These are phyloP conservation scores for Trichoderma sp. DNA, from an alignment of 2,329 filamentous ascomycete species.

Conservation along the genomic window DNA sequence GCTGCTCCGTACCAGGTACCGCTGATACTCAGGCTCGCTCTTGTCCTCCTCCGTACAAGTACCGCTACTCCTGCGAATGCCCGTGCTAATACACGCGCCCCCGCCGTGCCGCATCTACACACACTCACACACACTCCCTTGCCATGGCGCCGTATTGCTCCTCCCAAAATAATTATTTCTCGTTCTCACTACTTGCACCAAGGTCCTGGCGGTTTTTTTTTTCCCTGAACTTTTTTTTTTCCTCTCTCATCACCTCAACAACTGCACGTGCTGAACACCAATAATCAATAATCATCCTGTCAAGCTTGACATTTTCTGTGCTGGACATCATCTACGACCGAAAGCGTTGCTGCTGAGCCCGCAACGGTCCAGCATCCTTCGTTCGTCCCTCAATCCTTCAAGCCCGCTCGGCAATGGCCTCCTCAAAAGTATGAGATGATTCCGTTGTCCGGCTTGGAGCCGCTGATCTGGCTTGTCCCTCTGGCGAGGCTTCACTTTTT, in stretches of 20 bases:
- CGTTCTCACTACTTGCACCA: conserved; percentile 24
- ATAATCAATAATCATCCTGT: conserved; percentile 17
- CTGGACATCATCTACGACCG: conserved; percentile 11
- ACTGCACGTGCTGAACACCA: conserved; percentile 26
- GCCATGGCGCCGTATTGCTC: conserved; percentile 28
- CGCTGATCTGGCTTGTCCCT: conserved; percentile 36
- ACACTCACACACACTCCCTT: conserved; percentile 26
- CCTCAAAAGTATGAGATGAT: conserved; percentile 57
- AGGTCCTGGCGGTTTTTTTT: conserved; percentile 20
- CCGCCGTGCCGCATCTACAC: conserved; percentile 27
- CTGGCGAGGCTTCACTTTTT: conserved; percentile 37
- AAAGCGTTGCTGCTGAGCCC: conserved; percentile 30
- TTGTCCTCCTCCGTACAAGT: conserved; percentile 1
- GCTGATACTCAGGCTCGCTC: not conserved
- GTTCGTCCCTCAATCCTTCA: conserved; percentile 38
- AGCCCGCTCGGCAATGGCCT: conserved; percentile 56
- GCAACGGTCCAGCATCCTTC: conserved; percentile 39
- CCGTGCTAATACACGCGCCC: conserved; percentile 24
- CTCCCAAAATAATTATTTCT: conserved; percentile 28
- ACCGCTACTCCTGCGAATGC: not conserved
- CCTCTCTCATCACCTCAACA: conserved; percentile 18
- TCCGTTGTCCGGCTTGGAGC: conserved; percentile 30
- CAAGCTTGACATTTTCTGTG: not conserved
- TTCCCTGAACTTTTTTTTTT: conserved; percentile 16
- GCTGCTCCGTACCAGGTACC: conserved; percentile 9